These are phyloP conservation scores for Globisporangium spinosum DNA, from an alignment of 352 stramenopile genomes.

Conservation along the genomic window DNA sequence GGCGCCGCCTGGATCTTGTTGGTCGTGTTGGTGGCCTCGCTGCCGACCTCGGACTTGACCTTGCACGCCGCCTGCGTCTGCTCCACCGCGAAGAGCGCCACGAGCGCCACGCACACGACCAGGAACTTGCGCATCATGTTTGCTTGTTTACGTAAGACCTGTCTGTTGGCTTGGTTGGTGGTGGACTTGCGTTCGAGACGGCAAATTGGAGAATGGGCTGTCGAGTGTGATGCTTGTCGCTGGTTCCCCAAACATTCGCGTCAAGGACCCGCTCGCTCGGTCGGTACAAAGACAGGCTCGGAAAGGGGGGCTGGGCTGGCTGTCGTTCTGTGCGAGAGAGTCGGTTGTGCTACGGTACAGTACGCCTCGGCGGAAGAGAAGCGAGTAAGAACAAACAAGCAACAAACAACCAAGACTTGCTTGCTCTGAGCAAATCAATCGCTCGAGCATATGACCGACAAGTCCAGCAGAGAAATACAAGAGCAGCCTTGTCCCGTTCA, in stretches of 20 bases:
- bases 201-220: not conserved
- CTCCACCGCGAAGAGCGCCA: conserved; percentile 18
- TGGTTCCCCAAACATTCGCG: not conserved
- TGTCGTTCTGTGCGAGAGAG: conserved; percentile 5
- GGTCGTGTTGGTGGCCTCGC: conserved; percentile 13
- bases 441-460: not conserved
- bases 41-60: conserved; percentile 25
- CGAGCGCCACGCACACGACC: conserved; percentile 22
- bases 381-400: not conserved
- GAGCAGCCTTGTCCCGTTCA: not conserved
- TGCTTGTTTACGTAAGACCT: not conserved
- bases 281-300: not conserved
- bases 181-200: conserved; percentile 2
- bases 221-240: not conserved
- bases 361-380: not conserved
- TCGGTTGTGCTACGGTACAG: not conserved
- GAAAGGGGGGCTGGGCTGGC: not conserved
- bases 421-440: not conserved
- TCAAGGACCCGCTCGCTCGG: not conserved
- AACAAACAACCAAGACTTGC: not conserved
- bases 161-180: not conserved
- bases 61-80: conserved; percentile 28
- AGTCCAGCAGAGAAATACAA: not conserved
- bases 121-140: conserved; percentile 27
- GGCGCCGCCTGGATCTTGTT: conserved; percentile 35